Evolutionary conservation across 352 stramenopile species (phyloP).

Genomic region (Peronospora tabacina): DNA sequence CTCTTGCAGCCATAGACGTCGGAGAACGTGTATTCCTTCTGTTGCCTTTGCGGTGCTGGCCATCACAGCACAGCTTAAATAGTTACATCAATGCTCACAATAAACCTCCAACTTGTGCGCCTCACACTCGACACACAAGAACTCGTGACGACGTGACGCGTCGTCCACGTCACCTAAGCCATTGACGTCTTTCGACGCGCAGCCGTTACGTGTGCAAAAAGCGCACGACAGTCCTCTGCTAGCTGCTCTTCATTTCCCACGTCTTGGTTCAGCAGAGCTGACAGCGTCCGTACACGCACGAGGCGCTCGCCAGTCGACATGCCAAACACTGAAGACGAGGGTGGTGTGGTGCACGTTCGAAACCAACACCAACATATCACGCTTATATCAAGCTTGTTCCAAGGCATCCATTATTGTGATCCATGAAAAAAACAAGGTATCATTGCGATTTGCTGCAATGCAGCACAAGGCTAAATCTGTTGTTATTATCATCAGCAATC

Average conservation of each 20-base stretch:
- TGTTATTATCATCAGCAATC: no score
- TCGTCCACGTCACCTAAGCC: slow-evolving; percentile 21
- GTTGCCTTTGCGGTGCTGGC: slow-evolving; percentile 83
- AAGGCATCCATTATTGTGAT: no score
- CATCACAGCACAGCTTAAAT: slow-evolving; percentile 80
- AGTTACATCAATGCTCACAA: slow-evolving; percentile 85
- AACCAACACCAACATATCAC: no score
- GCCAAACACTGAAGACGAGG: background rate
- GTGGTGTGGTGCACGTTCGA: background rate
- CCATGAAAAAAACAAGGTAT: no score
- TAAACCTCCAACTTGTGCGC: slow-evolving; percentile 65
- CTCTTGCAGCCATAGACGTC: slow-evolving; percentile 7
- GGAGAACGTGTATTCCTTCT: slow-evolving; percentile 60
- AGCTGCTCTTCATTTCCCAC: slow-evolving; percentile 49
- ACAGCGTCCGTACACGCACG: slow-evolving; percentile 60
- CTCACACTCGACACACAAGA: slow-evolving; percentile 64
- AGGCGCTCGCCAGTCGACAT: slow-evolving; percentile 32
- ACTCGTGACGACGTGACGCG: slow-evolving; percentile 27
- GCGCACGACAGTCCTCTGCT: slow-evolving; percentile 36
- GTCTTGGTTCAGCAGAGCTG: slow-evolving; percentile 68
- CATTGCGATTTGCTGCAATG: no score
- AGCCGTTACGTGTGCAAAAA: slow-evolving; percentile 36
- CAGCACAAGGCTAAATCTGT: no score
- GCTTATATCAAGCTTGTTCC: no score
- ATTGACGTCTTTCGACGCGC: slow-evolving; percentile 18